Evolutionary conservation across 495 filamentous ascomycete species (phyloP).

Genomic region (Hypoxylon perforatum): DNA sequence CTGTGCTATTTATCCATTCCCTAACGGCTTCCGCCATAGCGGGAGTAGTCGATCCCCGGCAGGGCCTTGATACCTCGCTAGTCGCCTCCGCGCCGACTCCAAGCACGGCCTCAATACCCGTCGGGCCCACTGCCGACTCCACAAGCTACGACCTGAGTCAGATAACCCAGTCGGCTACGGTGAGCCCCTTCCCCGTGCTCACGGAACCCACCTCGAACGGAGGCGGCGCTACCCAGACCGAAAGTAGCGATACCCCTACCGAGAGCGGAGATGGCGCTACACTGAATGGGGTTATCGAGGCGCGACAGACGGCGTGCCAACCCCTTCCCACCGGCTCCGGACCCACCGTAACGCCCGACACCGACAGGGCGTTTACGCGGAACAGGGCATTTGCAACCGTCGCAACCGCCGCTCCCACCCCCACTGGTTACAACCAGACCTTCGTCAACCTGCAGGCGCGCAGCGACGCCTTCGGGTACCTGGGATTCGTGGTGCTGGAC

Average conservation of each 20-base stretch:
- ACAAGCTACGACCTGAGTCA: slow-evolving; percentile 30
- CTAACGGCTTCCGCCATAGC: slow-evolving; percentile 25
- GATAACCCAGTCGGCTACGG: slow-evolving; percentile 35
- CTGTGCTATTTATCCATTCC: slow-evolving; percentile 4
- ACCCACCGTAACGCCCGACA: slow-evolving; percentile 48
- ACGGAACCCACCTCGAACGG: slow-evolving; percentile 14
- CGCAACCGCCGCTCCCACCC: slow-evolving; percentile 45
- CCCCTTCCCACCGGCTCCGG: slow-evolving; percentile 46
- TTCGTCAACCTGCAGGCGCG: slow-evolving; percentile 53
- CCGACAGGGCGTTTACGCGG: slow-evolving; percentile 45
- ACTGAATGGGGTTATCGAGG: slow-evolving; percentile 1
- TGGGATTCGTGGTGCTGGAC: slow-evolving; percentile 52
- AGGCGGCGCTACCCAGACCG: no score
- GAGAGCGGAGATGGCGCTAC: no score
- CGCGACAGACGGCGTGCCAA: slow-evolving; percentile 33
- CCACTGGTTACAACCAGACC: slow-evolving; percentile 52
- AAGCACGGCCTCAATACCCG: slow-evolving; percentile 22
- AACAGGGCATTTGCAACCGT: slow-evolving; percentile 26
- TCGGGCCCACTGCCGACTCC: slow-evolving; percentile 32
- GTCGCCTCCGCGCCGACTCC: slow-evolving; percentile 27
- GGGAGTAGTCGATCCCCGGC: slow-evolving; percentile 32
- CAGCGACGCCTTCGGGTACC: slow-evolving; percentile 51
- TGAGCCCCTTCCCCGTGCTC: slow-evolving; percentile 32
- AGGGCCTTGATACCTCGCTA: slow-evolving; percentile 34
- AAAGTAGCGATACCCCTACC: no score